Conservation (phyloP, 352 stramenopile species). For the Phytopythium delawarense region DNA sequence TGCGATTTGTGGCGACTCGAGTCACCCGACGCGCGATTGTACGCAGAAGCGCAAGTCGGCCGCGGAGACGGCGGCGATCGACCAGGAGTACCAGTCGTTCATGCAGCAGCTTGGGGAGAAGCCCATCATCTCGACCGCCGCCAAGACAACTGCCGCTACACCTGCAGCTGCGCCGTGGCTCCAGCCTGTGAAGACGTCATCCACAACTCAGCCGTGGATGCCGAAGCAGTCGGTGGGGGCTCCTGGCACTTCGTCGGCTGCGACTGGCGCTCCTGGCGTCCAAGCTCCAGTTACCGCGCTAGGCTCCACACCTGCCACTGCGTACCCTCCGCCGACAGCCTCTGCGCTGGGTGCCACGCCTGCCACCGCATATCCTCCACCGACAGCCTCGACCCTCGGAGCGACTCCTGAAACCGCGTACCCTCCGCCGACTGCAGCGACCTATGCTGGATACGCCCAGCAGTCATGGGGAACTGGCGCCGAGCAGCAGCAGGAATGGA, state of each 20-base stretch:
- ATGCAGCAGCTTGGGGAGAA: conserved; percentile 86
- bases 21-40: conserved; percentile 97
- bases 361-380: conserved; percentile 15
- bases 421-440: conserved; percentile 17
- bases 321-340: conserved; percentile 8
- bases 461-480: conserved; percentile 14
- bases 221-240: conserved; percentile 40
- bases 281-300: neutral
- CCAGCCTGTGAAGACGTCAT: conserved; percentile 47
- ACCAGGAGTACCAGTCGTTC: conserved; percentile 85
- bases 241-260: conserved; percentile 26
- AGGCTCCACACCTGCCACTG: neutral
- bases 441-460: conserved; percentile 1
- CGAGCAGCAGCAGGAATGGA: conserved; percentile 23
- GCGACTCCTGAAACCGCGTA: neutral
- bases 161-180: conserved; percentile 56
- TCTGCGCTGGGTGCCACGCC: neutral
- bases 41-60: conserved; percentile 80
- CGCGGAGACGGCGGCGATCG: conserved; percentile 69
- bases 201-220: conserved; percentile 62
- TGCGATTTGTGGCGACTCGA: conserved; percentile 97
- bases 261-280: conserved; percentile 14
- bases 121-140: conserved; percentile 54
- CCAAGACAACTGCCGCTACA: conserved; percentile 23
- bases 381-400: conserved; percentile 1